These are phyloP conservation scores for Aquanectria penicillioides DNA, from an alignment of 2,329 filamentous ascomycete genomes.

Conservation along the genomic window DNA sequence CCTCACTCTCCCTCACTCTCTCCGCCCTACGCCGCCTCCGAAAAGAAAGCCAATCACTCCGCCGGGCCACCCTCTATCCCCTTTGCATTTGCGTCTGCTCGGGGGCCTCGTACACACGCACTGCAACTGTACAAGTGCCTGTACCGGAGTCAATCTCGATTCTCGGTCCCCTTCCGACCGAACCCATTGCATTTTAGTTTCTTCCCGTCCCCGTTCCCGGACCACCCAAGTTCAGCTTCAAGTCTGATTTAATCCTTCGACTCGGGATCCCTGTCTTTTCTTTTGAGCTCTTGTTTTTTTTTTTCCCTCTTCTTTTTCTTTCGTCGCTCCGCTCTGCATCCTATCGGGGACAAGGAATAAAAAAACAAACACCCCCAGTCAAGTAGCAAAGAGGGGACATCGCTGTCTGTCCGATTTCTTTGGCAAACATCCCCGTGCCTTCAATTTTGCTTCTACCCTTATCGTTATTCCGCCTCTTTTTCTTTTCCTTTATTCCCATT, in stretches of 20 bases:
- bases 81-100: no score
- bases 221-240: neutral
- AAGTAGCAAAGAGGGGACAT: no score
- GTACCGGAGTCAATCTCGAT: no score
- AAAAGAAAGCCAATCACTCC: neutral
- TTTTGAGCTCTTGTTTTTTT: constrained; percentile 1
- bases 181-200: neutral
- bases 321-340: no score
- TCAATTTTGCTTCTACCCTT: no score
- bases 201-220: constrained; percentile 14
- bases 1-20: no score
- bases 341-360: no score
- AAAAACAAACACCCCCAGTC: no score
- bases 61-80: neutral
- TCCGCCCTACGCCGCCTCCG: neutral
- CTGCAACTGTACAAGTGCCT: no score
- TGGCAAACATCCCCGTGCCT: no score
- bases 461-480: neutral
- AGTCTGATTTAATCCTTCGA: neutral
- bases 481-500: neutral
- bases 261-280: constrained; percentile 12
- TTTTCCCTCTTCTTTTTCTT: neutral
- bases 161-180: constrained; percentile 12
- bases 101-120: no score
- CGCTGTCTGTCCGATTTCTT: no score